Conservation (phyloP, 352 stramenopile species). For the Detonula confervacea region DNA sequence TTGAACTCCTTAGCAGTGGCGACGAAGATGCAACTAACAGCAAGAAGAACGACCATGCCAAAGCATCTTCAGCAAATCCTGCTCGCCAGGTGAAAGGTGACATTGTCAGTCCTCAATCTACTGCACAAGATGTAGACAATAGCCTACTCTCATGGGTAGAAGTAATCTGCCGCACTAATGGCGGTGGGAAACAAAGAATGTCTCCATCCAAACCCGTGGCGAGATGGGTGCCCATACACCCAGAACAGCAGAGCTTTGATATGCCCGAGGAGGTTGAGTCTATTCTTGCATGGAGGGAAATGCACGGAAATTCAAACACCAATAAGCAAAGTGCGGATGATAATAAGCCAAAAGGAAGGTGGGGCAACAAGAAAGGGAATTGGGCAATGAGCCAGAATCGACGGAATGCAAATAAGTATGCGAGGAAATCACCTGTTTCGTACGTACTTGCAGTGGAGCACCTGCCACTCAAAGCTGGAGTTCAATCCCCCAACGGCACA, state of each 20-base stretch:
- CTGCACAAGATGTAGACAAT: conserved; percentile 1
- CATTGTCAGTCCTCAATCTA: too few relatives aligned
- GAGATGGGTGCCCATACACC: conserved; percentile 42
- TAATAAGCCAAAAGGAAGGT: conserved; percentile 1
- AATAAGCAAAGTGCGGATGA: neutral
- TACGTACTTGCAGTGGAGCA: conserved; percentile 80
- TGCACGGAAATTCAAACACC: too few relatives aligned
- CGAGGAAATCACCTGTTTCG: conserved; percentile 44
- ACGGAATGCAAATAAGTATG: neutral
- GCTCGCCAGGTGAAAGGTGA: too few relatives aligned
- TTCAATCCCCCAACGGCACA: neutral
- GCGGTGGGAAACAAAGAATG: neutral
- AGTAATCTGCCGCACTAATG: conserved; percentile 52
- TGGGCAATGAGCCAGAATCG: conserved; percentile 8
- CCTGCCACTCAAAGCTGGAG: neutral
- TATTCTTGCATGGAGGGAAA: conserved; percentile 35
- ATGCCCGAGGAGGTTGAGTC: conserved; percentile 37
- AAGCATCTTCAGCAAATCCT: neutral
- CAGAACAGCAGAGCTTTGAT: conserved; percentile 33
- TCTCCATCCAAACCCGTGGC: neutral
- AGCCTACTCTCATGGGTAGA: conserved; percentile 61
- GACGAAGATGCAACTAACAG: conserved; percentile 7
- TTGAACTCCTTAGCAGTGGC: conserved; percentile 10
- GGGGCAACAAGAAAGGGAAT: neutral
- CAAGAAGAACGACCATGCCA: neutral